These are phyloP conservation scores for Kondoa malvinella DNA, from an alignment of 768 basidiomycete genomes.

Conservation along the genomic window DNA sequence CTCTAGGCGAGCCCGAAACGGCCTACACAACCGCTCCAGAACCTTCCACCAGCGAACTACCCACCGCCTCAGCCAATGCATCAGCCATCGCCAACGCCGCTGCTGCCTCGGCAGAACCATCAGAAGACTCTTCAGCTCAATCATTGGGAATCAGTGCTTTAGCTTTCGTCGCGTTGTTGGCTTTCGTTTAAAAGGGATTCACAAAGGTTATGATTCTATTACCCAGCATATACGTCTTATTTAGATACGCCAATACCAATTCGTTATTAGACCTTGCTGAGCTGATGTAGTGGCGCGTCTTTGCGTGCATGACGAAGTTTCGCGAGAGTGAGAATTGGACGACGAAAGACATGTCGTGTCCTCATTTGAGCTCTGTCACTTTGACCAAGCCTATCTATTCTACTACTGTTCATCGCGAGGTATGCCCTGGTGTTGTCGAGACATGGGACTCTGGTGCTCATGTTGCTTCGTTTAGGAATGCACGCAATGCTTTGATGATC, in stretches of 20 bases:
- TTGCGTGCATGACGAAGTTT: too few relatives aligned
- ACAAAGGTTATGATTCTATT: too few relatives aligned
- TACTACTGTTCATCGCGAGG: neutral
- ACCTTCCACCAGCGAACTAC: neutral
- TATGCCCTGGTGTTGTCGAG: neutral
- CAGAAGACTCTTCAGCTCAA: neutral
- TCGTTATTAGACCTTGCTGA: too few relatives aligned
- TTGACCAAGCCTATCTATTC: neutral
- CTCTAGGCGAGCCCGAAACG: neutral
- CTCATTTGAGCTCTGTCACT: neutral
- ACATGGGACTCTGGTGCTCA: neutral
- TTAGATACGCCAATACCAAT: too few relatives aligned
- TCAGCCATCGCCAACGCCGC: neutral
- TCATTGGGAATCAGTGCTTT: neutral
- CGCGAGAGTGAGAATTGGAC: too few relatives aligned
- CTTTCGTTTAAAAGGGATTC: too few relatives aligned
- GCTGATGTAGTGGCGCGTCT: too few relatives aligned
- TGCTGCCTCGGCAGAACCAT: neutral
- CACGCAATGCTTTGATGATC: constrained; percentile 89
- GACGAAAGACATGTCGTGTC: neutral
- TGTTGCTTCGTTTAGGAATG: constrained; percentile 48
- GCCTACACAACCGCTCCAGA: neutral
- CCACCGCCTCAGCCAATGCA: neutral
- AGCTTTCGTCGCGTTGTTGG: too few relatives aligned
- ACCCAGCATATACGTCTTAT: too few relatives aligned